These are phyloP conservation scores for Neurospora sp. DNA, from an alignment of 495 filamentous ascomycete genomes.

Conservation along the genomic window DNA sequence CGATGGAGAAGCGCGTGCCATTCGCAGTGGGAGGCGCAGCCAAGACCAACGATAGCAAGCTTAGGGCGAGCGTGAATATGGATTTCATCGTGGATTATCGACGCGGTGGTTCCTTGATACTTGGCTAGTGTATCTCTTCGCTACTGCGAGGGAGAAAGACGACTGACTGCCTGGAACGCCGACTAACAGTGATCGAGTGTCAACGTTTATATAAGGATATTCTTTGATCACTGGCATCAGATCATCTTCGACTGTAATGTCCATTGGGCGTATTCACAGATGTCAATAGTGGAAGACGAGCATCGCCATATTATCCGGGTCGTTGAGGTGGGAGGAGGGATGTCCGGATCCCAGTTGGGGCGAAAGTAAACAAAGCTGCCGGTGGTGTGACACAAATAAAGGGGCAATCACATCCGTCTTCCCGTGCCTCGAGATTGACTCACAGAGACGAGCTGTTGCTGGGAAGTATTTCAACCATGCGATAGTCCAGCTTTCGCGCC, in stretches of 20 bases:
- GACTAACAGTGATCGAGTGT: not conserved
- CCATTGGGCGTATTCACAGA: not conserved
- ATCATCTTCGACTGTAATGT: not conserved
- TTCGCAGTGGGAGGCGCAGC: conserved; percentile 7
- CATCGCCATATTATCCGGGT: conserved; percentile 2
- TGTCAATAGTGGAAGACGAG: not conserved
- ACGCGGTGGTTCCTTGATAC: not conserved
- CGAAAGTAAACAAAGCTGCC: conserved; percentile 7
- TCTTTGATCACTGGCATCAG: too few species aligned
- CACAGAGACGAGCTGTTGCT: not conserved
- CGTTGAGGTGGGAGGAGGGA: conserved; percentile 10
- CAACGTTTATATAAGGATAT: not conserved
- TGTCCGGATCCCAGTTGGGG: conserved; percentile 3
- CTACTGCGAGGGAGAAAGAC: not conserved
- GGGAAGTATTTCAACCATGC: not conserved
- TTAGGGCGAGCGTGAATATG: conserved; percentile 5
- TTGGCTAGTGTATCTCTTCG: not conserved
- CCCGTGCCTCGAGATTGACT: not conserved
- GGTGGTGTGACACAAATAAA: not conserved
- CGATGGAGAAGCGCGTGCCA: conserved; percentile 44
- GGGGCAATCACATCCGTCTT: not conserved
- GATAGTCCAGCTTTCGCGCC: not conserved
- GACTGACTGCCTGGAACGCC: not conserved
- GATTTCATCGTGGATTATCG: conserved; percentile 10
- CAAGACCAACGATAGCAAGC: conserved; percentile 13